phyloP scores from a whole-genome alignment of 176 grass and related monocot species.

The Secale cereale region DNA sequence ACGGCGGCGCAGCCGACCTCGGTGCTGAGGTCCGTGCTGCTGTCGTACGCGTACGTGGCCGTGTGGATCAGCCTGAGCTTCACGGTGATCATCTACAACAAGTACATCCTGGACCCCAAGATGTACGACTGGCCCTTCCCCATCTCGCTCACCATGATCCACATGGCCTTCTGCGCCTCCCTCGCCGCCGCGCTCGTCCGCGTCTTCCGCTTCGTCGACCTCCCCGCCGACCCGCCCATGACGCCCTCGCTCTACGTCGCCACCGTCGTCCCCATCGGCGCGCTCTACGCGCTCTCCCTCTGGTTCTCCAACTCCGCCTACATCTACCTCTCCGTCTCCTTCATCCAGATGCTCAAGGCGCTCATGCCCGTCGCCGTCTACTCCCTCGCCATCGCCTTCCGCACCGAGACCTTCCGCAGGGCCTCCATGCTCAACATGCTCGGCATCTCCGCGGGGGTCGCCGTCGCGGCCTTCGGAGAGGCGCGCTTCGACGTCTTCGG shows the following conservation, averaged over 20 bases:
- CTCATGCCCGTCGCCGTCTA: slow-evolving; percentile 98
- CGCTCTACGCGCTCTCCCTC: slow-evolving; percentile 87
- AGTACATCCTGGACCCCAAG: slow-evolving; percentile 99
- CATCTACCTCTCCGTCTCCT: slow-evolving; percentile 99
- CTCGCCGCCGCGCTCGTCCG: slow-evolving; percentile 80
- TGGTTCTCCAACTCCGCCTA: slow-evolving; percentile 99
- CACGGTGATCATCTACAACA: slow-evolving; percentile 96
- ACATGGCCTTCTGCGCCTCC: slow-evolving; percentile 92
- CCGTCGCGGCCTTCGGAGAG: slow-evolving; percentile 83
- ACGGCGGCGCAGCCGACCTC: neutral
- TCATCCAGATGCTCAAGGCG: slow-evolving; percentile 99
- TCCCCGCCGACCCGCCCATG: slow-evolving; percentile 60
- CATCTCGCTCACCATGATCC: slow-evolving; percentile 95
- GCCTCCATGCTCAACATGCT: slow-evolving; percentile 88
- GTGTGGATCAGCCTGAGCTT: slow-evolving; percentile 97
- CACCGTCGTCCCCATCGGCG: slow-evolving; percentile 86
- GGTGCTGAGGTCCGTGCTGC: slow-evolving; percentile 55
- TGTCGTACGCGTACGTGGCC: slow-evolving; percentile 80
- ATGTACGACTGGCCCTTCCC: slow-evolving; percentile 99
- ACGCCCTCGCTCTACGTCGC: slow-evolving; percentile 50
- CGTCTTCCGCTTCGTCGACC: slow-evolving; percentile 70
- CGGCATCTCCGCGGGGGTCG: slow-evolving; percentile 86
- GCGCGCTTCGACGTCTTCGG: slow-evolving; percentile 62
- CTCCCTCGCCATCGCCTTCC: slow-evolving; percentile 65
- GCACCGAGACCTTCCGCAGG: slow-evolving; percentile 23